phyloP scores from a whole-genome alignment of 208 protist genomes.

The Porcisia deanei region DNA sequence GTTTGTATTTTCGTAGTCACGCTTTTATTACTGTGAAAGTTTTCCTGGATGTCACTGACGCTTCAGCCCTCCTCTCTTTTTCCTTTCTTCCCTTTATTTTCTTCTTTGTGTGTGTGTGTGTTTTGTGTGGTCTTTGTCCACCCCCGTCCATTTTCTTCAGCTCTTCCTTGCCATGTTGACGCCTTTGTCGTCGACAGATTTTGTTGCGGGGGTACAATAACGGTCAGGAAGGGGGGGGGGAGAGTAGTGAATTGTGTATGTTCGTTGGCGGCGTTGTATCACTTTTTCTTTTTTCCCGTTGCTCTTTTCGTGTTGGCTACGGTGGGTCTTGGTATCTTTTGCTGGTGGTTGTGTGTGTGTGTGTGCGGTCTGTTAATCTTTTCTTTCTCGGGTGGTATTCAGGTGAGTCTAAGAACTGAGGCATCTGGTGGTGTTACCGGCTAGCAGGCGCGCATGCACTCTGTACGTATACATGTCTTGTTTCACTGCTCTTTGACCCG shows the following conservation, averaged over 20 bases:
- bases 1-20: neutral
- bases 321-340: neutral
- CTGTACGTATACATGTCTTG: too few species aligned
- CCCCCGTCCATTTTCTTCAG: neutral
- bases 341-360: neutral
- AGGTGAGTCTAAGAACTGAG: too few species aligned
- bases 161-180: neutral
- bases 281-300: slow-evolving; percentile 4
- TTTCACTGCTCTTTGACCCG: too few species aligned
- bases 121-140: neutral
- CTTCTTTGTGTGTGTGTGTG: neutral
- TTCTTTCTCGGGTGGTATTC: neutral
- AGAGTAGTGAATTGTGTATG: too few species aligned
- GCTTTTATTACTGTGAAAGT: neutral
- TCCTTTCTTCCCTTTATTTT: neutral
- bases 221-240: too few species aligned
- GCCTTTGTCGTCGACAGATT: too few species aligned
- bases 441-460: too few species aligned
- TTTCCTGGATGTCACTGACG: neutral
- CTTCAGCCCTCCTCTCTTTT: neutral
- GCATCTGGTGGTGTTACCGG: too few species aligned
- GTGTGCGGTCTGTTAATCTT: neutral
- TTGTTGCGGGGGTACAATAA: too few species aligned
- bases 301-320: too few species aligned
- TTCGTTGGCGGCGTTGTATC: too few species aligned